phyloP scores from a whole-genome alignment of 2,329 filamentous ascomycete species.

The Aureobasidium pullulans region DNA sequence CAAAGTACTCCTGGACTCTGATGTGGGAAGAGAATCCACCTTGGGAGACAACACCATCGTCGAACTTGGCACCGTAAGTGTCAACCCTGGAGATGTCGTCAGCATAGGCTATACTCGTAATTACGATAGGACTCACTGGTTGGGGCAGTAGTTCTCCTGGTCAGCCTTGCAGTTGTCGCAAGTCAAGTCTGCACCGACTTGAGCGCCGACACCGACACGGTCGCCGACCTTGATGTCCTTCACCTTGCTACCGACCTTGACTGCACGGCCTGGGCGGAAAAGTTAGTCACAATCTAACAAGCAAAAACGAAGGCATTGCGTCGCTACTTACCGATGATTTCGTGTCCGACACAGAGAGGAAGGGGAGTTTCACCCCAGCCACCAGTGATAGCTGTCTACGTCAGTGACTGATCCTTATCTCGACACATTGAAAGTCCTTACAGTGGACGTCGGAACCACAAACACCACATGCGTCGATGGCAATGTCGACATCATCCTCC shows the following conservation, averaged over 20 bases:
- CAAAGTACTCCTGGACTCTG: constrained; percentile 51
- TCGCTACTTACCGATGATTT: constrained; percentile 18
- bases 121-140: constrained; percentile 17
- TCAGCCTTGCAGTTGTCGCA: constrained; percentile 47
- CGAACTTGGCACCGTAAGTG: constrained; percentile 28
- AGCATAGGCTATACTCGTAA: background rate
- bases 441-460: constrained; percentile 27
- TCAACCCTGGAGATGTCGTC: constrained; percentile 16
- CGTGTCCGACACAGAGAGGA: constrained; percentile 22
- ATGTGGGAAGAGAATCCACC: constrained; percentile 53
- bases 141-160: constrained; percentile 24
- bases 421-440: constrained; percentile 19
- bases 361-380: constrained; percentile 35
- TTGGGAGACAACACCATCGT: constrained; percentile 47
- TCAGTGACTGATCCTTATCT: background rate
- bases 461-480: constrained; percentile 32
- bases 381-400: constrained; percentile 19
- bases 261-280: constrained; percentile 8
- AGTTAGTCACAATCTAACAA: background rate
- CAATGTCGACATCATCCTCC: constrained; percentile 33
- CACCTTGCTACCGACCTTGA: constrained; percentile 22
- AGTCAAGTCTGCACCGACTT: constrained; percentile 40
- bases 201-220: constrained; percentile 42
- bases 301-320: no score
- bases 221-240: constrained; percentile 26